Conservation (phyloP, 2,329 filamentous ascomycete species). For the Lojkania enalia region DNA sequence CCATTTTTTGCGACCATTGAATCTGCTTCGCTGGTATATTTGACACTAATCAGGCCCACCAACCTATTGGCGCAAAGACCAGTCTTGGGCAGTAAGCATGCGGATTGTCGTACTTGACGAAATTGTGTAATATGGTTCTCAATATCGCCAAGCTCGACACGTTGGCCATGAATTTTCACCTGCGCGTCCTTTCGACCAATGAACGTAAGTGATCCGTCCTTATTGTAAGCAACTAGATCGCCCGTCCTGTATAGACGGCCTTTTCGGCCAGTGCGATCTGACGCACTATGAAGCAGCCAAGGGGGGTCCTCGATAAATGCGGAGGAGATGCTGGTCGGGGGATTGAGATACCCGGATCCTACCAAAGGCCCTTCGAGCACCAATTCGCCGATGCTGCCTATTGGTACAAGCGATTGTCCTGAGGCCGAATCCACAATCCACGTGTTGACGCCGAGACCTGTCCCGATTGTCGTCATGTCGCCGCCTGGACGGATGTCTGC, state of each 20-base stretch:
- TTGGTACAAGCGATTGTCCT: constrained; percentile 34
- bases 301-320: constrained; percentile 29
- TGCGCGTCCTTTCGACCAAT: constrained; percentile 15
- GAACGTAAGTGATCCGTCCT: constrained; percentile 12
- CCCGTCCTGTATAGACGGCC: constrained; percentile 13
- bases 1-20: background rate
- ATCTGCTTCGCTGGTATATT: constrained; percentile 1
- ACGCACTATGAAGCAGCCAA: constrained; percentile 1
- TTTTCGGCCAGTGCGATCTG: background rate
- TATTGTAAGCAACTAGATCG: constrained; percentile 11
- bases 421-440: constrained; percentile 30
- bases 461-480: constrained; percentile 5
- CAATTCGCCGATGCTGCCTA: constrained; percentile 46
- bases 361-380: constrained; percentile 17
- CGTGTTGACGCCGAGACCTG: constrained; percentile 1
- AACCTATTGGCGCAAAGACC: constrained; percentile 5
- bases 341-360: constrained; percentile 17
- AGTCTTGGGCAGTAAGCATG: constrained; percentile 5
- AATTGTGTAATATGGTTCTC: background rate
- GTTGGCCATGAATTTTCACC: constrained; percentile 16
- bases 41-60: constrained; percentile 4
- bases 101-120: background rate
- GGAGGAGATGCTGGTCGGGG: constrained; percentile 20
- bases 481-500: constrained; percentile 3
- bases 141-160: constrained; percentile 18